Evolutionary conservation across 75 land plant species (phyloP), one percentile per base, ranked within the genome.

Genomic region (Isoetes taiwanensis): DNA sequence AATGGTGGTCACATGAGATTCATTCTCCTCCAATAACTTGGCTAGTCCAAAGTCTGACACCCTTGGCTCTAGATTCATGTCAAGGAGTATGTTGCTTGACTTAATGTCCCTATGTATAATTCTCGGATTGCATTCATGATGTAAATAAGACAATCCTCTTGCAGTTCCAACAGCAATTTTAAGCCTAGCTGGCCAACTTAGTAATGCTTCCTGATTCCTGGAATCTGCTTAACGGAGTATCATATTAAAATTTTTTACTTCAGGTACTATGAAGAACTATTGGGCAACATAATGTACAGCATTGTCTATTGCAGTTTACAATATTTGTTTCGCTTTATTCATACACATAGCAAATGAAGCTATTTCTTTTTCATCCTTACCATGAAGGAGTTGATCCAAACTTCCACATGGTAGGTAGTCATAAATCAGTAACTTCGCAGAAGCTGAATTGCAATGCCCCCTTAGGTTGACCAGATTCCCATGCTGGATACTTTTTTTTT

Each of bases 41-140:
- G 50, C 6, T n/a, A 46, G 6, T 4, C 50, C 50, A 46, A 46
- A 46, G 50, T 46, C 50, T 19, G 50, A 46, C 6, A 46, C 19
- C 16, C 50, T 6, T 6, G 50, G 25, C 19, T 8, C 50, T 23
- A 46, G 16, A 16, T 46, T 46, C 6, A 16, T 46, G 23, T 46
- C 50, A 5, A 46, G n/a, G n/a, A 46, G 50, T 46, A 46, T n/a
- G 50, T 46, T 46, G 50, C 50, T 46, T 23, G 50, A 46, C 50
- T 46, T 46, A 16, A 46, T 6, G 50, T 46, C 50, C 12, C 50
- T 19, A 23, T 46, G 50, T 5, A 46, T 46, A 6, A 46, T 19
- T 8, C 21, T 19, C 16, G 50, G 50, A 16, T 6, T 4, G 16
- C 50, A 46, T 6, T 23, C 5, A 23, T 46, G 50, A 23, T 46